Conservation (phyloP, 2,329 filamentous ascomycete genomes). For the Cryphonectria carpinicola region DNA sequence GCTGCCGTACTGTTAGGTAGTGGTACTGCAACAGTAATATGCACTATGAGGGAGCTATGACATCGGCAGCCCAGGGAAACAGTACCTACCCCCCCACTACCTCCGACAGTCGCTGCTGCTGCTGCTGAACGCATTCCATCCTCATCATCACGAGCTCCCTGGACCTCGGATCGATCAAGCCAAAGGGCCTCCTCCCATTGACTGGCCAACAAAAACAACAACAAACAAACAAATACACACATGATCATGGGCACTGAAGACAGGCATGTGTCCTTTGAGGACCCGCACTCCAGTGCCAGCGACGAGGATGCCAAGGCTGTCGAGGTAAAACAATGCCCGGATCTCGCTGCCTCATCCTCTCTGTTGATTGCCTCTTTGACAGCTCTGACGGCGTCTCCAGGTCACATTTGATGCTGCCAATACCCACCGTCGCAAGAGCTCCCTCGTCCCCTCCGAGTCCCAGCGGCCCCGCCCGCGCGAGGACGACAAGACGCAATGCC, state of each 20-base stretch:
- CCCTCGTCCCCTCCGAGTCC: slow-evolving; percentile 58
- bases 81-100: slow-evolving; percentile 1
- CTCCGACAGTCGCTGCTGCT: not conserved
- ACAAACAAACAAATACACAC: not conserved
- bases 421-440: slow-evolving; percentile 68
- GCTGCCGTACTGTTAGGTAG: not conserved
- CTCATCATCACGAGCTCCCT: not conserved
- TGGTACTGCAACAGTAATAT: not conserved
- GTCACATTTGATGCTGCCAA: slow-evolving; percentile 66
- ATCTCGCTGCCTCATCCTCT: not conserved
- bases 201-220: not conserved
- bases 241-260: slow-evolving; percentile 29
- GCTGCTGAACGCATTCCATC: not conserved
- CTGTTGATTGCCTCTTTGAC: not conserved
- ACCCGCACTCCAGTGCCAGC: slow-evolving; percentile 48
- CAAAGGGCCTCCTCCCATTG: not conserved
- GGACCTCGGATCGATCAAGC: not conserved
- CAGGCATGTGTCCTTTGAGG: slow-evolving; percentile 36
- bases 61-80: not conserved
- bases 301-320: slow-evolving; percentile 56
- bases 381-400: slow-evolving; percentile 37
- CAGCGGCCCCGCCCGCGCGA: slow-evolving; percentile 36
- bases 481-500: slow-evolving; percentile 58
- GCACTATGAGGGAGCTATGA: not conserved
- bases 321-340: slow-evolving; percentile 47